Evolutionary conservation across 495 filamentous ascomycete species (phyloP), one percentile per base, ranked within the genome.

Genomic region (Rusavskia elegans): DNA sequence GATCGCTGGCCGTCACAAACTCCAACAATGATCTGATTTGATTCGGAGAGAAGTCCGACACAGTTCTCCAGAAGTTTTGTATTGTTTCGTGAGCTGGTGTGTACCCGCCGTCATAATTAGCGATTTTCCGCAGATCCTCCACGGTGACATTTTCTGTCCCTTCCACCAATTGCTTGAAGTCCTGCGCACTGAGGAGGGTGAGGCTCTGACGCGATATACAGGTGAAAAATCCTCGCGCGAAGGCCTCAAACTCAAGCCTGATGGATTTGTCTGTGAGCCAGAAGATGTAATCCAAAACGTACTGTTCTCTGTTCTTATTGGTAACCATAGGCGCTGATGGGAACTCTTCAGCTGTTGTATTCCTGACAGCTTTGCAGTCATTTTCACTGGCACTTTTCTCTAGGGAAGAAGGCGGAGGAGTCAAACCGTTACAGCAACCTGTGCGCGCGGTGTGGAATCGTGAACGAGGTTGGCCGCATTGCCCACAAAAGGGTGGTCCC

Each of bases 1-100:
- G 79, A 63, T 95, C 89, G 64, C 82, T 89, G 4, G 89, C 88
- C 21, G 92, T 98, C 21, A 97, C 89, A 57, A 98, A 98, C 63
- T 96, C 89, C 51, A 98, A 71, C 45, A 98, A 69, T 59, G 74
- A 74, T 32, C 78, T 73, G 10, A 53, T 20, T n/a, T 53, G 36
- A 14, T 48, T 20, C 20, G 60, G 57, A 3, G 81, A 71, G 62
- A 81, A 95, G 8, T 62, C 57, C 51, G 73, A 76, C 6, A 90
- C 81, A 9, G 95, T 75, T 29, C 65, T 71, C 92, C 92, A 98
- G 65, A 98, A 96, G 53, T 86, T 77, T 5, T 69, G 60, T 49
- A 98, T 80, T 16, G 80, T 75, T 5, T 69, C 75, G 60, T 89
- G 80, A 9, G 66, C 65, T 1, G 80, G 71, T 39, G 79, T 73